Evolutionary conservation across 768 basidiomycete genomes (phyloP).

Genomic region (Hygrocybe coccinea): DNA sequence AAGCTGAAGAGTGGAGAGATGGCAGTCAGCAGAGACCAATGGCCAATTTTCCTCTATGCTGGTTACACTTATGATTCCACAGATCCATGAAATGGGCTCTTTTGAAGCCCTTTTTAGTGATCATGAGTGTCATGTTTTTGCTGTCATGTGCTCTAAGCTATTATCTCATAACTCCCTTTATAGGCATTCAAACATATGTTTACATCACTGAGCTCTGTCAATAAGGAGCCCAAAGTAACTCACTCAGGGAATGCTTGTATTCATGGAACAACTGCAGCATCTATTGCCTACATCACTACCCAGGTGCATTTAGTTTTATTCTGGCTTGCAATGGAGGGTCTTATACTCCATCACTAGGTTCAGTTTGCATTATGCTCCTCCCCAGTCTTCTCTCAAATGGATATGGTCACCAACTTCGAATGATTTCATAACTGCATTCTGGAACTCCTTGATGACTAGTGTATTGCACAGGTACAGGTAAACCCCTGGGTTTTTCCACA

Average conservation of each 20-base stretch:
- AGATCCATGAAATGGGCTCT: constrained; percentile 1
- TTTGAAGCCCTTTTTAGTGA: not conserved
- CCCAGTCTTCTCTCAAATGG: not conserved
- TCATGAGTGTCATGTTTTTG: not conserved
- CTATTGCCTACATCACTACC: constrained; percentile 9
- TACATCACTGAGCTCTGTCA: not conserved
- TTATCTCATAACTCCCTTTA: not conserved
- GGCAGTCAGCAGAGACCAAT: constrained; percentile 1
- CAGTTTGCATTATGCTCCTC: constrained; percentile 7
- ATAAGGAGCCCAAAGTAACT: not conserved
- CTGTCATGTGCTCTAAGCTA: too few species aligned
- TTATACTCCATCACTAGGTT: not conserved
- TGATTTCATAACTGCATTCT: constrained; percentile 7
- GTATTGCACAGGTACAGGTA: too few species aligned
- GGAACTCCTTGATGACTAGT: constrained; percentile 2
- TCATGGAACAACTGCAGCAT: constrained; percentile 2
- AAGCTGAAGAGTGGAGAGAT: not conserved
- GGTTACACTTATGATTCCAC: not conserved
- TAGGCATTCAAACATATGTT: not conserved
- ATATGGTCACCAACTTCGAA: not conserved
- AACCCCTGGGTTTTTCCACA: too few species aligned
- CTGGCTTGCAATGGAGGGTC: not conserved
- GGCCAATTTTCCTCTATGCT: constrained; percentile 3
- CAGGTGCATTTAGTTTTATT: constrained; percentile 5
- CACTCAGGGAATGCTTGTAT: not conserved